These are phyloP conservation scores for Fagus crenata DNA, from an alignment of 306 rosid genomes.

Conservation along the genomic window DNA sequence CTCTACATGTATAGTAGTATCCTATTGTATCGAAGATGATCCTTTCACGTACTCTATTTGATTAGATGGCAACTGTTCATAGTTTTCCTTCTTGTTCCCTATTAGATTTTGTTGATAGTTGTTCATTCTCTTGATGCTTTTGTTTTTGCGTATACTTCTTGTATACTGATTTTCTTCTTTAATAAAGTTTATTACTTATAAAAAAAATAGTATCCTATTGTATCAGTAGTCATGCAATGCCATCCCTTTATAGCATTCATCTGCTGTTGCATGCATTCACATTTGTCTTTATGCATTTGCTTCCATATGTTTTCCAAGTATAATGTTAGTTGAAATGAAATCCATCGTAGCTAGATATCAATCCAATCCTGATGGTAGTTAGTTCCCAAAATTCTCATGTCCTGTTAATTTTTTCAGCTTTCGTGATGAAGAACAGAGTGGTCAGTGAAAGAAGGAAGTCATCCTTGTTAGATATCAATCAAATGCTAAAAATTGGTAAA, in stretches of 20 bases:
- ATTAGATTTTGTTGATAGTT: no score
- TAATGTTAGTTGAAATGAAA: neutral
- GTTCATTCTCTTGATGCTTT: no score
- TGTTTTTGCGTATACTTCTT: no score
- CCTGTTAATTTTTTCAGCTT: conserved; percentile 31
- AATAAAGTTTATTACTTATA: no score
- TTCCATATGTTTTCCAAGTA: neutral
- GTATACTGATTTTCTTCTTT: no score
- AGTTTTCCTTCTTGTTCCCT: no score
- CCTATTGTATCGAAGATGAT: no score
- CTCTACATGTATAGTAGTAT: neutral
- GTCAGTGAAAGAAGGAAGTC: conserved; percentile 6
- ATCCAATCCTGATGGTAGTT: neutral
- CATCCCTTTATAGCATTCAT: neutral
- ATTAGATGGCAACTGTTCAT: no score
- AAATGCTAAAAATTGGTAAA: conserved; percentile 13
- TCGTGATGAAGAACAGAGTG: conserved; percentile 25
- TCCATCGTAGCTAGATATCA: neutral
- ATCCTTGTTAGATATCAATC: neutral
- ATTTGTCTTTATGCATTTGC: neutral
- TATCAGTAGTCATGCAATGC: neutral
- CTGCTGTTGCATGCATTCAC: neutral
- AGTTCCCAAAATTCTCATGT: conserved; percentile 14
- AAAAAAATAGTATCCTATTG: neutral
- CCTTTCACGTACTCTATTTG: no score